These are phyloP conservation scores for Chionographis japonica DNA, from an alignment of 106 monocot genomes.

Conservation along the genomic window DNA sequence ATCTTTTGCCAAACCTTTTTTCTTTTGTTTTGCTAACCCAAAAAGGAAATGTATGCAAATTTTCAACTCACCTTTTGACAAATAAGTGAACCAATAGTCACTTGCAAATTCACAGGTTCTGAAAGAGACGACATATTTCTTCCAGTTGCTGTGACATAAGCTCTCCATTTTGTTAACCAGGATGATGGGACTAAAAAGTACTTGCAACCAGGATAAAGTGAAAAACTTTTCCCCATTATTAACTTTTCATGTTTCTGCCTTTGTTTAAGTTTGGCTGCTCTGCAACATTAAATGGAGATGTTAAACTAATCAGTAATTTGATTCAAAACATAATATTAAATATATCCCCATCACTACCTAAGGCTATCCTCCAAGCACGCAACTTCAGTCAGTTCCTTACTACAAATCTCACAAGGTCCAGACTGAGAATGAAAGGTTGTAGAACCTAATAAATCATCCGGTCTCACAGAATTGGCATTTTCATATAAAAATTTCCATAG, in stretches of 20 bases:
- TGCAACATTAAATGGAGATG: slow-evolving; percentile 30
- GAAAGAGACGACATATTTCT: slow-evolving; percentile 59
- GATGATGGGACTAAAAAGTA: slow-evolving; percentile 81
- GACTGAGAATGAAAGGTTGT: slow-evolving; percentile 57
- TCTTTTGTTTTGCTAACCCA: too few relatives aligned
- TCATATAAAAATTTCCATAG: slow-evolving; percentile 91
- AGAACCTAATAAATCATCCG: slow-evolving; percentile 45
- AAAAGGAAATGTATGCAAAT: too few relatives aligned
- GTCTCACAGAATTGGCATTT: slow-evolving; percentile 32
- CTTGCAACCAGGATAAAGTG: slow-evolving; percentile 56
- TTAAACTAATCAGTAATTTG: background rate
- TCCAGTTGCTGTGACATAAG: slow-evolving; percentile 72
- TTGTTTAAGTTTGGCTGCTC: slow-evolving; percentile 70
- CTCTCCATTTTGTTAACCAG: slow-evolving; percentile 86
- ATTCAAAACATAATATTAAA: slow-evolving; percentile 7
- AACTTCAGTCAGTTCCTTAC: slow-evolving; percentile 54
- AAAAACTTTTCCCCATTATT: slow-evolving; percentile 62
- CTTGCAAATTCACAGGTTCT: slow-evolving; percentile 70
- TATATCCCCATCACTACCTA: slow-evolving; percentile 34
- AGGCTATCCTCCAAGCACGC: slow-evolving; percentile 69
- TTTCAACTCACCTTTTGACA: slow-evolving; percentile 67
- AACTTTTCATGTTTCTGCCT: slow-evolving; percentile 93
- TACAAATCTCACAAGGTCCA: slow-evolving; percentile 64
- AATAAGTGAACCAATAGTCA: slow-evolving; percentile 54
- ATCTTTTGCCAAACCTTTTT: too few relatives aligned